These are phyloP conservation scores for Lolium rigidum DNA, from an alignment of 176 grass and related monocot species.

Conservation along the genomic window DNA sequence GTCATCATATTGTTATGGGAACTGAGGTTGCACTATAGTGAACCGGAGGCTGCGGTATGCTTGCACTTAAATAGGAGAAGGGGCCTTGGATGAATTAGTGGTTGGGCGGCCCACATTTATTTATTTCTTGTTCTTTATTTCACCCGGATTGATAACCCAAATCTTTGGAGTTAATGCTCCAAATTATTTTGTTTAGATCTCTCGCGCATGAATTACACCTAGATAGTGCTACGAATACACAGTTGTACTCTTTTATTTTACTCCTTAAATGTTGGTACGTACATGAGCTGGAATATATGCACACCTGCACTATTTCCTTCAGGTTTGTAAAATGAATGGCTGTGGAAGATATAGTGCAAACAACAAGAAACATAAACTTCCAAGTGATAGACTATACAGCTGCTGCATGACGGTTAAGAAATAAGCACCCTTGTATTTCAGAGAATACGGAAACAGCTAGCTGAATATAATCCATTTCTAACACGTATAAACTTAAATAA, in stretches of 20 bases:
- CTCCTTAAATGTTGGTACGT: not conserved
- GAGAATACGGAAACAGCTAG: no score
- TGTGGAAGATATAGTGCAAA: no score
- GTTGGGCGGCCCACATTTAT: not conserved
- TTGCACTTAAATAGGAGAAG: not conserved
- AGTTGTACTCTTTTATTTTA: not conserved
- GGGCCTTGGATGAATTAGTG: not conserved
- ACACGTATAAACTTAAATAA: no score
- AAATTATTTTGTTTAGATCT: not conserved
- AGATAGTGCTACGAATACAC: not conserved
- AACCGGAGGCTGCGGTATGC: not conserved
- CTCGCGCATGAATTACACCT: not conserved
- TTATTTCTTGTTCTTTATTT: not conserved
- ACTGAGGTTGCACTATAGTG: not conserved
- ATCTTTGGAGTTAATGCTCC: not conserved
- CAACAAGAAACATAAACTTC: no score
- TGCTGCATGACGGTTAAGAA: no score
- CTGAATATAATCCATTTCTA: no score
- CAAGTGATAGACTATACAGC: no score
- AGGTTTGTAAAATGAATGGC: not conserved
- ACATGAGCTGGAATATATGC: not conserved
- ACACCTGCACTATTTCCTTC: not conserved
- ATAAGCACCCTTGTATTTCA: no score
- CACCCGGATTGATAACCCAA: not conserved
- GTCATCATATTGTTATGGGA: not conserved